These are phyloP conservation scores for Cymbidium sinense DNA, from an alignment of 106 monocot genomes.

Conservation along the genomic window DNA sequence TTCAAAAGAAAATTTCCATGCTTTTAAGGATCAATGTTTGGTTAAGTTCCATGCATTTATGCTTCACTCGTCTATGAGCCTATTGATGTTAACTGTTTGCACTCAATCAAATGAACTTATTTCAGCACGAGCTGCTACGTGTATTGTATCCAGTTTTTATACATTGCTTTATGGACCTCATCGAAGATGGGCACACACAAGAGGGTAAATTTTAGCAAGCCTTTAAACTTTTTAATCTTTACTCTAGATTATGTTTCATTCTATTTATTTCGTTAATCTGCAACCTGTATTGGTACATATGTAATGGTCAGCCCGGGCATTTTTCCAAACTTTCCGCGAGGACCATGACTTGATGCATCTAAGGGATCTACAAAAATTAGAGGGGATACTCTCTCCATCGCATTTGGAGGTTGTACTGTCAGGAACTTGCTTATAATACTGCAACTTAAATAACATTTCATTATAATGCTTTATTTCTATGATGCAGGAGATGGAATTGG, in stretches of 20 bases:
- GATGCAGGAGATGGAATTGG: constrained; percentile 89
- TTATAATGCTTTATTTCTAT: constrained; percentile 5
- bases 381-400: constrained; percentile 91
- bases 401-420: constrained; percentile 69
- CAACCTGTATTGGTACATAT: constrained; percentile 5
- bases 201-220: constrained; percentile 48
- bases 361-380: constrained; percentile 91
- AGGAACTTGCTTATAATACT: neutral
- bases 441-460: neutral
- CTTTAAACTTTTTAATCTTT: neutral
- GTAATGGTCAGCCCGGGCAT: constrained; percentile 64
- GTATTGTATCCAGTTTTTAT: constrained; percentile 95
- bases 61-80: neutral
- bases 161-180: constrained; percentile 94
- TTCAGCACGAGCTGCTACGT: constrained; percentile 85
- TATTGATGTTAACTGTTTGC: neutral
- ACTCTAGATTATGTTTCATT: neutral
- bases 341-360: constrained; percentile 93
- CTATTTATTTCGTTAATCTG: neutral
- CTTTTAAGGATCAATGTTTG: neutral
- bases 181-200: constrained; percentile 72
- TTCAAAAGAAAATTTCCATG: constrained; percentile 1
- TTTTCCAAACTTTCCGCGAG: constrained; percentile 78
- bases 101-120: neutral
- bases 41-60: neutral